phyloP scores from a whole-genome alignment of 257 asterid species.

The Solanum peruvianum region DNA sequence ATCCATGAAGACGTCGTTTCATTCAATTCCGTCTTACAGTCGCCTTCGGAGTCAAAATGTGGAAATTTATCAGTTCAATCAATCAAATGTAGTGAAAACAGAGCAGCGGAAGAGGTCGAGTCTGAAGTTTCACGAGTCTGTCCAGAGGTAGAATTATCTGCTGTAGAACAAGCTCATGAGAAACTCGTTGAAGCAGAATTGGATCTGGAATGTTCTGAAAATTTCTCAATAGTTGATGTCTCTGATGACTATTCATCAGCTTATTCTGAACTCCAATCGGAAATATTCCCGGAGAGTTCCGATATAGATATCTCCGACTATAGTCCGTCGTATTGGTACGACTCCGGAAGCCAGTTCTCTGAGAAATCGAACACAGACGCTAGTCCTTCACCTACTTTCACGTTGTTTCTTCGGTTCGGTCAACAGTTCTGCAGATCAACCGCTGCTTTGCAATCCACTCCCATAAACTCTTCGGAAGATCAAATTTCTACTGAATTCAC shows the following conservation, averaged over 20 bases:
- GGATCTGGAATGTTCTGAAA: conserved; percentile 74
- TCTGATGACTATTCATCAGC: conserved; percentile 30
- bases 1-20: conserved; percentile 8
- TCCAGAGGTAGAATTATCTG: conserved; percentile 3
- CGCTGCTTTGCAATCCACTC: neutral
- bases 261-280: conserved; percentile 23
- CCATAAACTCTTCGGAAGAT: neutral
- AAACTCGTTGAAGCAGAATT: conserved; percentile 16
- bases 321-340: conserved; percentile 48
- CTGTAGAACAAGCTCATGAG: neutral
- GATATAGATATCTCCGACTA: conserved; percentile 51
- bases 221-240: conserved; percentile 30
- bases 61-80: neutral
- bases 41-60: conserved; percentile 9
- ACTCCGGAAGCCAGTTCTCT: conserved; percentile 89
- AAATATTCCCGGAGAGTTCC: conserved; percentile 25
- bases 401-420: conserved; percentile 50
- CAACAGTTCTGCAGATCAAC: conserved; percentile 56
- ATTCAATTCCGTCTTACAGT: conserved; percentile 10
- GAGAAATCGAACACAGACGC: conserved; percentile 49
- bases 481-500: conserved; percentile 24
- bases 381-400: conserved; percentile 52
- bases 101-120: neutral
- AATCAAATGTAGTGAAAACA: neutral
- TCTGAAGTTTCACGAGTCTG: conserved; percentile 6